phyloP scores from a whole-genome alignment of 192 early-diverging fungal species.

The Coemansia sp. region DNA sequence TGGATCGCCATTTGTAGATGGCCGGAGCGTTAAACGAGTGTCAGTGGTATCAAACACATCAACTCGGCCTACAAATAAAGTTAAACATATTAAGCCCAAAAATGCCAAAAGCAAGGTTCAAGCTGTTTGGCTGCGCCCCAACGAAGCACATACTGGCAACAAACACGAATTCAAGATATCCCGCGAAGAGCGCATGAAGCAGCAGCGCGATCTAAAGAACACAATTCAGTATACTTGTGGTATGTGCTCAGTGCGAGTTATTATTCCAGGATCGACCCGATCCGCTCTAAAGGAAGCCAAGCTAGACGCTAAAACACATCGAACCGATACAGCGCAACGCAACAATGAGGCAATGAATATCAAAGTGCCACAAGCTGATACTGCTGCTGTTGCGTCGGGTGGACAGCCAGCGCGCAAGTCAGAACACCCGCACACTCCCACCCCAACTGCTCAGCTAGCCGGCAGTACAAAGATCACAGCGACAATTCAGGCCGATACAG shows the following conservation, averaged over 20 bases:
- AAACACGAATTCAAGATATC: not conserved
- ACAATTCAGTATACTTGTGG: conserved; percentile 28
- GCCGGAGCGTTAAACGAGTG: conserved; percentile 31
- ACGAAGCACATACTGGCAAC: not conserved
- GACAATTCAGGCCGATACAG: not conserved
- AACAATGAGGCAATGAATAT: conserved; percentile 30
- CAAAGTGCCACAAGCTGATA: not conserved
- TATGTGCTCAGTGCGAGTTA: conserved; percentile 27
- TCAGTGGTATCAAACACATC: conserved; percentile 9
- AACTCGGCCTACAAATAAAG: not conserved
- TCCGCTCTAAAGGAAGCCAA: conserved; percentile 19
- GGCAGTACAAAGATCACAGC: not conserved
- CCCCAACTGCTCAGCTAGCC: not conserved
- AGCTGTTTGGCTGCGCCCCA: conserved; percentile 16
- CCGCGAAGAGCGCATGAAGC: conserved; percentile 8
- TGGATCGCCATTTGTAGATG: conserved; percentile 41
- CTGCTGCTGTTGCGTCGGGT: not conserved
- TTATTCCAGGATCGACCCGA: conserved; percentile 30
- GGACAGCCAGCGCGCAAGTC: not conserved
- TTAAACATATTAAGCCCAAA: not conserved
- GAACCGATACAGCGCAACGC: not conserved
- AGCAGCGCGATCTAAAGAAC: conserved; percentile 17
- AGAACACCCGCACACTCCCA: not conserved
- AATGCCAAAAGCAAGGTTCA: not conserved
- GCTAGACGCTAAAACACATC: not conserved